These are phyloP conservation scores for Phylloporus sp. DNA, from an alignment of 768 basidiomycete species.

Conservation along the genomic window DNA sequence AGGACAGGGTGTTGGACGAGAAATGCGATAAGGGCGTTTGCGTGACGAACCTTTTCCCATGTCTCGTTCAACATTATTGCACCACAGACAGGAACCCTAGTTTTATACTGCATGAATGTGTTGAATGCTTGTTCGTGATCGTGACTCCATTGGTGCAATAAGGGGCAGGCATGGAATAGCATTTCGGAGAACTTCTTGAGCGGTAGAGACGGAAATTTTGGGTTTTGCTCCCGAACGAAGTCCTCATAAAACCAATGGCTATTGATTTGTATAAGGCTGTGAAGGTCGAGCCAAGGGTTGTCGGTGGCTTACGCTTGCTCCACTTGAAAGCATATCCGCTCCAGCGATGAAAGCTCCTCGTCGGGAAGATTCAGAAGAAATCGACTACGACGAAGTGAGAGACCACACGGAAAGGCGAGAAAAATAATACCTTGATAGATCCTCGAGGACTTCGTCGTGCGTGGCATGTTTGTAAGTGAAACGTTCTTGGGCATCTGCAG, in stretches of 20 bases:
- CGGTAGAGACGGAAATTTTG: conserved; percentile 78
- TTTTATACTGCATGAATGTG: conserved; percentile 94
- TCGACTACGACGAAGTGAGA: conserved; percentile 49
- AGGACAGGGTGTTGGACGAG: conserved; percentile 9
- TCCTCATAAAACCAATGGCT: conserved; percentile 99
- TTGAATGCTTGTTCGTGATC: conserved; percentile 85
- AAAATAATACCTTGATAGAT: conserved; percentile 69
- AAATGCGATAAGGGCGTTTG: conserved; percentile 1
- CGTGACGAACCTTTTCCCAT: conserved; percentile 80
- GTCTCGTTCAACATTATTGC: conserved; percentile 91
- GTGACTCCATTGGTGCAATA: conserved; percentile 76
- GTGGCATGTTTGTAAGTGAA: conserved; percentile 65
- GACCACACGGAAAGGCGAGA: conserved; percentile 7
- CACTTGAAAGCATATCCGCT: conserved; percentile 96
- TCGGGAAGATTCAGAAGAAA: conserved; percentile 96
- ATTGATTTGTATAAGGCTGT: conserved; percentile 11
- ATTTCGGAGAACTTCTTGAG: conserved; percentile 92
- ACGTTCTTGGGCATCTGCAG: conserved; percentile 35
- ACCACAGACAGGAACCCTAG: conserved; percentile 93
- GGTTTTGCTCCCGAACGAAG: conserved; percentile 89
- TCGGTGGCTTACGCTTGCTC: conserved; percentile 84
- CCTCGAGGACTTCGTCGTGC: conserved; percentile 84
- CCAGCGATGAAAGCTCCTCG: conserved; percentile 84
- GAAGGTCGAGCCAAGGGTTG: conserved; percentile 6
- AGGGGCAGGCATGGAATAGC: conserved; percentile 80